These are phyloP conservation scores for Piper longum DNA, from an alignment of 164 flowering plant genomes.

Conservation along the genomic window DNA sequence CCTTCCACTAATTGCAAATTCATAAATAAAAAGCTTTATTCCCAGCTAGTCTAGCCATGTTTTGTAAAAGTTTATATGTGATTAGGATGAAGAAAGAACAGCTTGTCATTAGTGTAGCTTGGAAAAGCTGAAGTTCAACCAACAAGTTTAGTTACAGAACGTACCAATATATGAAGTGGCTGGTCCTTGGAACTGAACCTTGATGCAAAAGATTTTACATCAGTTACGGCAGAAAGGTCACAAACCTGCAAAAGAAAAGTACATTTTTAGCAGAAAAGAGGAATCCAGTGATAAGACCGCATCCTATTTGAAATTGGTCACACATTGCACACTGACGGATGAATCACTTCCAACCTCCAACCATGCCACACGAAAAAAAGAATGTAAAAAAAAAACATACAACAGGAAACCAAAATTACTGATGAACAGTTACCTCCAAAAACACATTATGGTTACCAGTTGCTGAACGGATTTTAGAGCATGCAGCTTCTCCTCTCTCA, in stretches of 20 bases:
- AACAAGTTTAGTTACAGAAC: not conserved
- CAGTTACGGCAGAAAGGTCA: constrained; percentile 76
- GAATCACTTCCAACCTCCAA: too few species aligned
- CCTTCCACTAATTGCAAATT: too few species aligned
- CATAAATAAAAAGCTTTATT: too few species aligned
- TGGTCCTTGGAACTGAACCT: constrained; percentile 47
- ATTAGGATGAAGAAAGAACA: too few species aligned
- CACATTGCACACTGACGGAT: not conserved
- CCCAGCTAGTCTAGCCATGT: too few species aligned
- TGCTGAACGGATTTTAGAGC: constrained; percentile 46
- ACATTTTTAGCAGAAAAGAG: too few species aligned
- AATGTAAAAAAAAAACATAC: not conserved
- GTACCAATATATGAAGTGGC: constrained; percentile 81
- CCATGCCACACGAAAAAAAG: not conserved
- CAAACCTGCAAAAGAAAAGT: constrained; percentile 49
- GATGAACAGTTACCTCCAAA: constrained; percentile 49
- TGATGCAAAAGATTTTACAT: constrained; percentile 71
- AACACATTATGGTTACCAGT: constrained; percentile 76
- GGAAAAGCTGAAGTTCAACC: too few species aligned
- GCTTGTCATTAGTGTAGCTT: too few species aligned
- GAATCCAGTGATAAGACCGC: not conserved
- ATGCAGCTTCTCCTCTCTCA: constrained; percentile 90
- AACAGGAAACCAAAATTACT: not conserved
- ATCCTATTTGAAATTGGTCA: not conserved
- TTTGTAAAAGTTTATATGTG: too few species aligned